These are phyloP conservation scores for Blastocystis sp. DNA, from an alignment of 352 stramenopile genomes.

Conservation along the genomic window DNA sequence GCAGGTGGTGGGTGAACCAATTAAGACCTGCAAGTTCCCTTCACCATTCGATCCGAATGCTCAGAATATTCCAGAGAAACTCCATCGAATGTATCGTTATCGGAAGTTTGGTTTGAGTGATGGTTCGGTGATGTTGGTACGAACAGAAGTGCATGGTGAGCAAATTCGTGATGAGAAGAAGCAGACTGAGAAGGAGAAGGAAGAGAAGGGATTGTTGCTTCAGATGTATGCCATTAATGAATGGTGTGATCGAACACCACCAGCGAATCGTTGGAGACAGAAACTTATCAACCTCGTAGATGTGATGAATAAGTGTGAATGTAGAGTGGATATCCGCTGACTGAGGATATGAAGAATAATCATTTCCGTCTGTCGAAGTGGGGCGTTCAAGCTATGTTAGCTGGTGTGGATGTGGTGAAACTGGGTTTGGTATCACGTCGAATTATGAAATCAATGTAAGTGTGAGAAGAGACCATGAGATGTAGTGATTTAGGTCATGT, in stretches of 20 bases:
- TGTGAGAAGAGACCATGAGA: conserved; percentile 81
- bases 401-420: conserved; percentile 92
- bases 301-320: background rate
- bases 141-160: conserved; percentile 38
- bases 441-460: conserved; percentile 85
- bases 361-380: conserved; percentile 92
- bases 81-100: conserved; percentile 35
- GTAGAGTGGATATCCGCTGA: conserved; percentile 86
- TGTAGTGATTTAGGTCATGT: conserved; percentile 31
- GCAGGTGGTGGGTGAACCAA: background rate
- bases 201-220: background rate
- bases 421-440: conserved; percentile 87
- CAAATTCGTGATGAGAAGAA: background rate
- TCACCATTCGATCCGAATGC: background rate
- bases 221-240: conserved; percentile 39
- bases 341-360: conserved; percentile 98
- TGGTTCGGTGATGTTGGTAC: background rate
- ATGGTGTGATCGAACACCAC: background rate
- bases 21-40: background rate
- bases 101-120: conserved; percentile 29
- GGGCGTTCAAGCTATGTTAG: conserved; percentile 87
- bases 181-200: too few species aligned
- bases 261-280: background rate
- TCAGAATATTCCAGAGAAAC: background rate
- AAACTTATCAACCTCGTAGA: conserved; percentile 4